These are phyloP conservation scores for Lizonia empirigonia DNA, from an alignment of 2,329 filamentous ascomycete species.

Conservation along the genomic window DNA sequence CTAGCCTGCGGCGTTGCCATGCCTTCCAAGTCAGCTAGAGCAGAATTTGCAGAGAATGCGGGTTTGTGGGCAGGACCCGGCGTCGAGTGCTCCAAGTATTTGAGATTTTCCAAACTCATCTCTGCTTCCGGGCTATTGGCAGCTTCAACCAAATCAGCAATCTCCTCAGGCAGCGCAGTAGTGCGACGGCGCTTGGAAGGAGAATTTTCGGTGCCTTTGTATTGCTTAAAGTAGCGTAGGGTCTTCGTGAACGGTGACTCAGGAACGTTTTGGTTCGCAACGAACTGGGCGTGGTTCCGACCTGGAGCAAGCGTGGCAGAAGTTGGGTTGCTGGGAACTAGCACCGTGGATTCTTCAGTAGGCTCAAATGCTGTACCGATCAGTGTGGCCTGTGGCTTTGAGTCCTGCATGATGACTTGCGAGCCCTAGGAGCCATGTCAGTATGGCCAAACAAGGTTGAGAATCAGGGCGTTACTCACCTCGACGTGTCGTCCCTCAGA, in stretches of 20 bases:
- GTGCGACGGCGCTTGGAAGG: constrained; percentile 26
- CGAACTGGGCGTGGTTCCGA: constrained; percentile 14
- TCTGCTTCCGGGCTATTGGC: background rate
- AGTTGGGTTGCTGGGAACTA: background rate
- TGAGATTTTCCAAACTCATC: background rate
- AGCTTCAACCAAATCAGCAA: constrained; percentile 23
- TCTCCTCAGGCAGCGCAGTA: constrained; percentile 27
- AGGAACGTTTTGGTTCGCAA: background rate
- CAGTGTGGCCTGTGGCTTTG: too few relatives aligned
- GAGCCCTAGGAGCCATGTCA: background rate
- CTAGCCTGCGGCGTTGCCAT: constrained; percentile 22
- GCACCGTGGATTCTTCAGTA: background rate
- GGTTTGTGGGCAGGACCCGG: background rate
- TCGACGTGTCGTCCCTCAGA: background rate
- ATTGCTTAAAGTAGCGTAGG: constrained; percentile 26
- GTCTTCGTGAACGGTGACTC: constrained; percentile 28
- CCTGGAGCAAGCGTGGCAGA: background rate
- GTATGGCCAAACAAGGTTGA: background rate
- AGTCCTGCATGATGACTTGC: background rate
- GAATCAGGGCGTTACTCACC: background rate
- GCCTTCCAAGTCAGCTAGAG: constrained; percentile 8
- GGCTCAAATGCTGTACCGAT: too few relatives aligned
- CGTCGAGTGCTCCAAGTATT: background rate
- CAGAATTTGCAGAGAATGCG: background rate
- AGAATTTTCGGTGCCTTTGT: constrained; percentile 20